Evolutionary conservation across 2,329 filamentous ascomycete species (phyloP).

Genomic region (Ophiobolus disseminans): DNA sequence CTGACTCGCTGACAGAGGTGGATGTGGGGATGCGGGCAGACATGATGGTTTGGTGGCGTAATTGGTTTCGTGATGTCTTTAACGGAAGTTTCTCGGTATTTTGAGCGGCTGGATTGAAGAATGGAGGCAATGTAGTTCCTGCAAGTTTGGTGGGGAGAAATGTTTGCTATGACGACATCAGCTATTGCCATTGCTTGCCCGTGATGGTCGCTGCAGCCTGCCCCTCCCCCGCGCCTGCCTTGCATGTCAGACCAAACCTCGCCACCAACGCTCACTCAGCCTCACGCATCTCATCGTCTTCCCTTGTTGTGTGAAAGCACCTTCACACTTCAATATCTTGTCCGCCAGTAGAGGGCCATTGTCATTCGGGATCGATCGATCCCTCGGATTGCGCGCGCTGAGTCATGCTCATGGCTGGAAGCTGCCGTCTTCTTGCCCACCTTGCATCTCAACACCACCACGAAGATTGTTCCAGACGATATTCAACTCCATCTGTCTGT

Average conservation of each 20-base stretch:
- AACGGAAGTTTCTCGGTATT: background rate
- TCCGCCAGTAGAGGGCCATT: too few relatives aligned
- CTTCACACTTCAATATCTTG: background rate
- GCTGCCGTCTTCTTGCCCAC: background rate
- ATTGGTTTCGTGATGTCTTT: slow-evolving; percentile 9
- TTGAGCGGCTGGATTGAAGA: background rate
- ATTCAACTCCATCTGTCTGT: background rate
- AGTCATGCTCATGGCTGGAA: too few relatives aligned
- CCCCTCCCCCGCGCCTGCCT: slow-evolving; percentile 33
- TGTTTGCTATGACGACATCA: slow-evolving; percentile 22
- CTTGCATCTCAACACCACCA: background rate
- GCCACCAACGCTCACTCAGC: slow-evolving; percentile 16
- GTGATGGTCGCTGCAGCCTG: slow-evolving; percentile 25
- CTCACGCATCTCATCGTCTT: background rate
- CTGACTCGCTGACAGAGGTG: slow-evolving; percentile 70
- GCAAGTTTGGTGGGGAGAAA: slow-evolving; percentile 26
- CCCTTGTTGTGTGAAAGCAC: background rate
- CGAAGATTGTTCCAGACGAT: background rate
- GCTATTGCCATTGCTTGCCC: slow-evolving; percentile 19
- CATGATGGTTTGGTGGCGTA: slow-evolving; percentile 25
- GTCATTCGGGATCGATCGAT: too few relatives aligned
- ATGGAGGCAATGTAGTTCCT: slow-evolving; percentile 10
- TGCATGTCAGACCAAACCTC: slow-evolving; percentile 9
- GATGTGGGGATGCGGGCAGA: slow-evolving; percentile 65
- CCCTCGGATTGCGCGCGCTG: too few relatives aligned